Base-by-base conservation (phyloP, 176 grass and related monocot genomes). In the Oryza punctata region DNA sequence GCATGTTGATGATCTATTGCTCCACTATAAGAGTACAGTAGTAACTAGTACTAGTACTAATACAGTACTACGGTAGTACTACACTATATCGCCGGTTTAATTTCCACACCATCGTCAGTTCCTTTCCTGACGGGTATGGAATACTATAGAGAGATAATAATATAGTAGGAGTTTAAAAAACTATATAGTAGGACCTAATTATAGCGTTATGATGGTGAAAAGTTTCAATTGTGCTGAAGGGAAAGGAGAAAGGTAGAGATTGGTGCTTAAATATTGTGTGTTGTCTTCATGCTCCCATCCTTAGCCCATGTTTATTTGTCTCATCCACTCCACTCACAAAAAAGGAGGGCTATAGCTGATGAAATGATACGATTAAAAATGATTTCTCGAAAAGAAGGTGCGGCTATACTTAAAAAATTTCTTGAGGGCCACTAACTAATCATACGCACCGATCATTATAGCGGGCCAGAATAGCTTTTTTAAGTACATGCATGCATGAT, bases 281-380 rank as follows among this genome's bases (percentile, higher is more conserved):
- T 65, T 85, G 79, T 86, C 73, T 52, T 60, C 24, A 57, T 30
- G 78, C 23, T 10, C 16, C 79, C 61, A 67, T 71, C 26, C 80
- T 78, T 83, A 73, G 63, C 86, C 79, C 86, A 80, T 80, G 79
- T 71, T 54, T 80, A 69, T 67, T 61, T 89, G 79, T 89, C 87
- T 87, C 84, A 70, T 83, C 21, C 70, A 10, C 78, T 23, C 78
- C 83, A 79, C 84, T 73, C 16, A 66, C 68, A 11, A 21, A 77
- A 50, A 65, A 63, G 10, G 11, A 30, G 28, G 30, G 66, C 16
- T 24, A 61, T 24, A 61, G 19, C 59, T 64, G 63, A 46, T 71
- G 65, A 44, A 54, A 80, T 23, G 47, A 70, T 63, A 37, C 4
- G 52, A 57, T 85, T 70, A n/a, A 65, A 66, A 65, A 69, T 47